phyloP scores from a whole-genome alignment of 1,284 basidiomycete genomes.

The Hymenochaete sp. region DNA sequence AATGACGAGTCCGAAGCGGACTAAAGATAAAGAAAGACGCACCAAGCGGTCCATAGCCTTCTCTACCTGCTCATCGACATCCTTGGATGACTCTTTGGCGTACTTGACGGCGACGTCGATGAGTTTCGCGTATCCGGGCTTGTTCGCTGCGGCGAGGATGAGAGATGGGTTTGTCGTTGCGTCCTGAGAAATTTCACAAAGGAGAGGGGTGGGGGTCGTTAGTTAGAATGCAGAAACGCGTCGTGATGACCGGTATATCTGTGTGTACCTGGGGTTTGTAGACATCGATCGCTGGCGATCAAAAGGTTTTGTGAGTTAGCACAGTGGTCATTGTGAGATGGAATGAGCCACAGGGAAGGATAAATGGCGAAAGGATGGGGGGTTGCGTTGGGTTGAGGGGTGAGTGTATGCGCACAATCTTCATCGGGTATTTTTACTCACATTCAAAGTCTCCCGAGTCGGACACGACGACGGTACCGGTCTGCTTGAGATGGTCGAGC shows the following conservation, averaged over 20 bases:
- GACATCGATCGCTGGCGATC: constrained; percentile 62
- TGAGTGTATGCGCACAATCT: constrained; percentile 2
- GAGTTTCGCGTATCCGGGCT: constrained; percentile 77
- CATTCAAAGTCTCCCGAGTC: constrained; percentile 86
- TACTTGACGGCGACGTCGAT: constrained; percentile 79
- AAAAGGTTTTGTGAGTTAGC: constrained; percentile 19
- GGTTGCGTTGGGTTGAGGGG: constrained; percentile 1
- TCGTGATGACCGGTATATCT: neutral
- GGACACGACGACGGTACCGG: constrained; percentile 90
- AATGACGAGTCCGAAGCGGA: neutral
- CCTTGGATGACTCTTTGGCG: constrained; percentile 76
- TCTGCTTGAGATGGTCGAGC: constrained; percentile 81
- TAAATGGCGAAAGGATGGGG: neutral
- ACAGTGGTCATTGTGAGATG: neutral
- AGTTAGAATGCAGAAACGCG: constrained; percentile 1
- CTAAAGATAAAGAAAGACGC: constrained; percentile 23
- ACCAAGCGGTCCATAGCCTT: constrained; percentile 85
- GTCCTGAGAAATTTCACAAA: constrained; percentile 39
- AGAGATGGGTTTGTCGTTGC: constrained; percentile 94
- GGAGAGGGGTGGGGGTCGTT: neutral
- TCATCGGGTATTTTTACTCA: too few species aligned
- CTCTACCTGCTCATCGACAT: constrained; percentile 63
- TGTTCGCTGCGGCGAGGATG: constrained; percentile 89
- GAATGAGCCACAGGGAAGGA: neutral
- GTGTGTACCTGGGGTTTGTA: constrained; percentile 80